Evolutionary conservation across 495 filamentous ascomycete species (phyloP).

Genomic region (Penicilliopsis zonata): DNA sequence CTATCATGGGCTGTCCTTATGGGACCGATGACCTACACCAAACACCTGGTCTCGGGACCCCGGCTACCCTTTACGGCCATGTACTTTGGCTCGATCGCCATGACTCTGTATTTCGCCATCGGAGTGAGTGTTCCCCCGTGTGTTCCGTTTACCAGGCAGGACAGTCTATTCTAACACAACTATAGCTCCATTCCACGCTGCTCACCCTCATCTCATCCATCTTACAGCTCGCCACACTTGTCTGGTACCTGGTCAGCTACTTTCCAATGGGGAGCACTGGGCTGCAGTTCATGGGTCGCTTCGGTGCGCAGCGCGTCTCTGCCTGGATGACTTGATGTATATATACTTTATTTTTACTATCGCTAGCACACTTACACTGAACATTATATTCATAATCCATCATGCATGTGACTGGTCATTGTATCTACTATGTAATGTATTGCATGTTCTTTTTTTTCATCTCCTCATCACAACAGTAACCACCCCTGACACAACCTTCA

Average conservation of each 20-base stretch:
- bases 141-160: not conserved
- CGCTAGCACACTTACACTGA: not conserved
- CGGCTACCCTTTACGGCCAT: slow-evolving; percentile 90
- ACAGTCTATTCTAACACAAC: not conserved
- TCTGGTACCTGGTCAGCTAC: slow-evolving; percentile 96
- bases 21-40: slow-evolving; percentile 70
- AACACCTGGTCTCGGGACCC: slow-evolving; percentile 73
- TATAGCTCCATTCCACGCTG: slow-evolving; percentile 65
- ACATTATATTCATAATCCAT: not conserved
- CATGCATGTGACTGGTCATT: not conserved
- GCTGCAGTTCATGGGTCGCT: slow-evolving; percentile 71
- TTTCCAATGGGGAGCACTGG: slow-evolving; percentile 94
- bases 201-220: slow-evolving; percentile 77
- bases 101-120: slow-evolving; percentile 86
- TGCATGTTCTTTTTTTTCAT: slow-evolving; percentile 10
- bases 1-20: slow-evolving; percentile 89
- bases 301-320: slow-evolving; percentile 71
- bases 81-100: slow-evolving; percentile 87
- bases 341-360: not conserved
- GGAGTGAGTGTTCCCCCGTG: slow-evolving; percentile 51
- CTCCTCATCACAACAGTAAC: slow-evolving; percentile 34
- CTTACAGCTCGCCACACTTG: slow-evolving; percentile 65
- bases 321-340: slow-evolving; percentile 76
- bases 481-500: slow-evolving; percentile 29
- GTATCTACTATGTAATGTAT: not conserved